Percentiles rank a stretch among this genome's conserved stretches.
phyloP scores from a whole-genome alignment of 2,329 filamentous ascomycete species.

The Bertia moriformis region DNA sequence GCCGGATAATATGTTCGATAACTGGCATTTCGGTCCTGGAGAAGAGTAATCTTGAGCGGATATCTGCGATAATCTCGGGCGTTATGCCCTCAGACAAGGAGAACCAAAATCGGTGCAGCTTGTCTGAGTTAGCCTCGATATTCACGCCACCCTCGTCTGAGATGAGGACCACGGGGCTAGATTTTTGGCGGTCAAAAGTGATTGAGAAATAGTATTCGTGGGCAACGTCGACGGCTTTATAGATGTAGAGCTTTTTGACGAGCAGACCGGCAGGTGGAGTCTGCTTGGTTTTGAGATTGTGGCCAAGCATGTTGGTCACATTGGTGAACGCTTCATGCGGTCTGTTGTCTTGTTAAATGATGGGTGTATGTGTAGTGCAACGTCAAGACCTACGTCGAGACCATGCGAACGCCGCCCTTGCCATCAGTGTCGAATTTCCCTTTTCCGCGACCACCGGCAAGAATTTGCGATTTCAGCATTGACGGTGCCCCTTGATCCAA shows the following conservation, averaged over 20 bases:
- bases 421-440: neutral
- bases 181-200: conserved; percentile 24
- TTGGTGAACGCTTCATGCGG: neutral
- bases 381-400: neutral
- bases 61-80: conserved; percentile 8
- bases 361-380: neutral
- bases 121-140: conserved; percentile 10
- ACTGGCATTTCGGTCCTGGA: conserved; percentile 9
- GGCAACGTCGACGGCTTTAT: conserved; percentile 13
- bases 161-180: conserved; percentile 19
- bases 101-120: conserved; percentile 13
- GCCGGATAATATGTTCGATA: conserved; percentile 14
- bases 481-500: neutral
- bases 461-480: neutral
- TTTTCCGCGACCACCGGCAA: neutral
- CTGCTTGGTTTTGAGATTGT: neutral
- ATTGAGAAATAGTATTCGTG: conserved; percentile 24
- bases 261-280: conserved; percentile 2
- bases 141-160: conserved; percentile 16
- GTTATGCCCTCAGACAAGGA: conserved; percentile 10
- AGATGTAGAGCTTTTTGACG: conserved; percentile 19
- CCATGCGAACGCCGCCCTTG: neutral
- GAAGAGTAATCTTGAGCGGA: conserved; percentile 11
- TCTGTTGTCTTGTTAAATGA: neutral
- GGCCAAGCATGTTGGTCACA: neutral